A percentile compares a stretch with the other conserved stretches of the same genome.
Conservation (phyloP, 129 eudicot species). For the Lactuca sativa region DNA sequence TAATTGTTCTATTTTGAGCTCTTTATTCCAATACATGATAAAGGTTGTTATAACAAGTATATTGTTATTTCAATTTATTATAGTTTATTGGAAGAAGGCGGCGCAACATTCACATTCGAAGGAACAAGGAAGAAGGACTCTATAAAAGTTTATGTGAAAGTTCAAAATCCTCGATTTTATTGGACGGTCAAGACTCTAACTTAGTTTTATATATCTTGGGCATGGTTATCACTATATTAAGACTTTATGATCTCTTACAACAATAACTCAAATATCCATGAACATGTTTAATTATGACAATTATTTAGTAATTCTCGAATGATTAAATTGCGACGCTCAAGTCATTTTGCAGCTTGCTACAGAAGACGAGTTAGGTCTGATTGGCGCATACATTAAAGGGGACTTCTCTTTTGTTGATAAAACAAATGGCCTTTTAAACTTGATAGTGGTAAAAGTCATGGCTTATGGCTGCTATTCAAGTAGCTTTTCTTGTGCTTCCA, state of each 20-base stretch:
- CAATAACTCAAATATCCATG: no score
- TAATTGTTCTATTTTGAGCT: not conserved
- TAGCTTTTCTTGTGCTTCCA: not conserved
- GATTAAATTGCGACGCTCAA: no score
- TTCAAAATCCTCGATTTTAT: conserved; percentile 75
- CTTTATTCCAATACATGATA: not conserved
- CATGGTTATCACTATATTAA: no score
- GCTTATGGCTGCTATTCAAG: not conserved
- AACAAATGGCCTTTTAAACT: conserved; percentile 59
- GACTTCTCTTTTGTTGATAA: conserved; percentile 78
- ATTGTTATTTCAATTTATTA: not conserved
- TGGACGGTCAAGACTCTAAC: conserved; percentile 53
- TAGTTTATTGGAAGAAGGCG: conserved; percentile 78
- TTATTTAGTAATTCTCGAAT: no score
- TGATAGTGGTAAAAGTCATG: conserved; percentile 54
- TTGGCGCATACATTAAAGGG: conserved; percentile 79
- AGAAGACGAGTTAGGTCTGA: conserved; percentile 84
- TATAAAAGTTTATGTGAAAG: conserved; percentile 46
- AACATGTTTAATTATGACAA: no score
- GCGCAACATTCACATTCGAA: conserved; percentile 61
- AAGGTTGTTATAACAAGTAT: no score
- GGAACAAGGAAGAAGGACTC: conserved; percentile 46
- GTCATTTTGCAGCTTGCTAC: conserved; percentile 49
- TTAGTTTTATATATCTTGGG: not conserved
- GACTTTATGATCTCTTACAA: no score